Evolutionary conservation across 1,284 basidiomycete genomes (phyloP).

Genomic region (Moesziomyces parantarcticus): DNA sequence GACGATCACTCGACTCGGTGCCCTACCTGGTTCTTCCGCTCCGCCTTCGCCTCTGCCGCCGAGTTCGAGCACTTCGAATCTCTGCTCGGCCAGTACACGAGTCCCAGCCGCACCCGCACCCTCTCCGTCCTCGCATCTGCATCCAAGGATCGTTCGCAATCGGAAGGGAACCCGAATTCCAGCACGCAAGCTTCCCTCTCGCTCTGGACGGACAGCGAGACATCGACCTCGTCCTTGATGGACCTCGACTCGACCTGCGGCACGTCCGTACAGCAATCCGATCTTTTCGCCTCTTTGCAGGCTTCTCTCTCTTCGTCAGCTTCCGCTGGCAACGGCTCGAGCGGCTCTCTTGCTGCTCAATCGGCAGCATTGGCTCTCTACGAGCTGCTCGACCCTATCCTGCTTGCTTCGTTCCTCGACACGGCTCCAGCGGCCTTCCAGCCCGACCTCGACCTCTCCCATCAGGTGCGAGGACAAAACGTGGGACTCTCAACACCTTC

Average conservation of each 20-base stretch:
- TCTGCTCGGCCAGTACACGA: slow-evolving; percentile 24
- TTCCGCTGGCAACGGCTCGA: not conserved
- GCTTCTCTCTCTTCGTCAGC: not conserved
- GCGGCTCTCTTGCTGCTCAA: not conserved
- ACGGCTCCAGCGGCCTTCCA: slow-evolving; percentile 48
- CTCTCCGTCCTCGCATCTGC: slow-evolving; percentile 1
- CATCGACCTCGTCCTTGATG: slow-evolving; percentile 20
- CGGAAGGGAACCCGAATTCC: not conserved
- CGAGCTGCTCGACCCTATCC: slow-evolving; percentile 24
- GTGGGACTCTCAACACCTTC: slow-evolving; percentile 28
- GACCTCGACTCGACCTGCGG: slow-evolving; percentile 12
- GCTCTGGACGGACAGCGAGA: slow-evolving; percentile 13
- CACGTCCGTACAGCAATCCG: slow-evolving; percentile 5
- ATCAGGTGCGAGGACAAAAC: slow-evolving; percentile 32
- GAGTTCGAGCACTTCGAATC: slow-evolving; percentile 54
- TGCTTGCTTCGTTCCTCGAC: slow-evolving; percentile 47
- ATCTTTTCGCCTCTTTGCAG: slow-evolving; percentile 26
- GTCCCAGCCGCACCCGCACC: slow-evolving; percentile 4
- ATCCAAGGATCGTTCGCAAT: not conserved
- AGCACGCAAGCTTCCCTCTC: slow-evolving; percentile 6
- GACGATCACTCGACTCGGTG: slow-evolving; percentile 7
- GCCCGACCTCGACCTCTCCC: slow-evolving; percentile 40
- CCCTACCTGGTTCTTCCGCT: slow-evolving; percentile 60
- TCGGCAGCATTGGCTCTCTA: slow-evolving; percentile 37
- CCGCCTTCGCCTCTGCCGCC: slow-evolving; percentile 45